These are phyloP conservation scores for Cadophora malorum DNA, from an alignment of 2,329 filamentous ascomycete species.

Conservation along the genomic window DNA sequence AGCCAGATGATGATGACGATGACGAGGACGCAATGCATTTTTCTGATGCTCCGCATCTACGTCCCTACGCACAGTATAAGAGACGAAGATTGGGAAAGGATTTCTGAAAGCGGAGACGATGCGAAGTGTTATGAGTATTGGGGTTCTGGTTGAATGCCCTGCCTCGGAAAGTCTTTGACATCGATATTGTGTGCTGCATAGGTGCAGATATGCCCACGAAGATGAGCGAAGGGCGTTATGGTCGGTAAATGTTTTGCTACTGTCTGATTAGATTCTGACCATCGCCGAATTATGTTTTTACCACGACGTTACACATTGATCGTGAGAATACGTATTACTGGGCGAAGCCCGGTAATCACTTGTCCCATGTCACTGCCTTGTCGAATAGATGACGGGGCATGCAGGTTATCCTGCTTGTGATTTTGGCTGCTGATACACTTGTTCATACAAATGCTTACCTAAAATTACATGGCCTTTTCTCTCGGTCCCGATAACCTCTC, in stretches of 20 bases:
- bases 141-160: neutral
- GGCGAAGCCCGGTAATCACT: neutral
- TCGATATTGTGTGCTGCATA: too few species aligned
- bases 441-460: neutral
- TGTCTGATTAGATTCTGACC: neutral
- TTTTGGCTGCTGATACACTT: constrained; percentile 11
- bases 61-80: neutral
- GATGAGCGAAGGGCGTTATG: neutral
- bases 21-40: neutral
- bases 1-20: neutral
- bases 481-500: constrained; percentile 68
- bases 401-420: neutral
- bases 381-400: neutral
- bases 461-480: constrained; percentile 46
- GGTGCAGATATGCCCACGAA: neutral
- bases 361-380: neutral
- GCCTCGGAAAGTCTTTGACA: neutral
- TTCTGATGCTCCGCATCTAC: neutral
- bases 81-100: neutral
- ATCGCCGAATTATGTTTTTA: neutral
- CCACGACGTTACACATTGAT: neutral
- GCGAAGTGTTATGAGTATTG: neutral
- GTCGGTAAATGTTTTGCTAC: neutral
- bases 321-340: neutral
- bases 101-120: neutral